These are phyloP conservation scores for Fusarium setosum DNA, from an alignment of 2,329 filamentous ascomycete species.

Conservation along the genomic window DNA sequence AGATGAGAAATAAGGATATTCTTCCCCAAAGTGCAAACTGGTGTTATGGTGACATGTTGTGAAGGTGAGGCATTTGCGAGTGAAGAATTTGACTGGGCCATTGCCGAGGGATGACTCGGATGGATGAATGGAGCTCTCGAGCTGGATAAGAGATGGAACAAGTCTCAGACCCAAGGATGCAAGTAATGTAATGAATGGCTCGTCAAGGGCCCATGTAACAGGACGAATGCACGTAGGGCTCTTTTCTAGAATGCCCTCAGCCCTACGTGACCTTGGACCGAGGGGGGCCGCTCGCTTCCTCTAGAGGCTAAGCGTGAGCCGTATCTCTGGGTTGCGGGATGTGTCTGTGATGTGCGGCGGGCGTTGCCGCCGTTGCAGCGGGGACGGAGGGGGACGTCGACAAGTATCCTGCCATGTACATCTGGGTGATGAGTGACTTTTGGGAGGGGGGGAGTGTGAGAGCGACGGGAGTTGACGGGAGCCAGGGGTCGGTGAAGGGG, in stretches of 20 bases:
- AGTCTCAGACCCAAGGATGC: background rate
- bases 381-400: conserved; percentile 9
- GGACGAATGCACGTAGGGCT: conserved; percentile 21
- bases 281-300: conserved; percentile 34
- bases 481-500: conserved; percentile 20
- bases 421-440: conserved; percentile 9
- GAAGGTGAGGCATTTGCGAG: background rate
- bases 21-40: background rate
- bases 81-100: background rate
- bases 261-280: conserved; percentile 27
- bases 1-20: conserved; percentile 18
- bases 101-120: background rate
- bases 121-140: background rate
- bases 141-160: background rate
- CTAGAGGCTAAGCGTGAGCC: conserved; percentile 43
- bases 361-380: conserved; percentile 41
- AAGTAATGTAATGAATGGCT: conserved; percentile 11
- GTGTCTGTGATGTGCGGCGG: conserved; percentile 35
- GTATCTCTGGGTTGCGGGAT: conserved; percentile 29
- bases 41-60: background rate
- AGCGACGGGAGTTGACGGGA: background rate
- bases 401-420: conserved; percentile 5
- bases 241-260: conserved; percentile 26
- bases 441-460: conserved; percentile 24
- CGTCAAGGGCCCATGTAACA: background rate